phyloP scores from a whole-genome alignment of 495 filamentous ascomycete genomes.

The Aspergillus egyptiacus region DNA sequence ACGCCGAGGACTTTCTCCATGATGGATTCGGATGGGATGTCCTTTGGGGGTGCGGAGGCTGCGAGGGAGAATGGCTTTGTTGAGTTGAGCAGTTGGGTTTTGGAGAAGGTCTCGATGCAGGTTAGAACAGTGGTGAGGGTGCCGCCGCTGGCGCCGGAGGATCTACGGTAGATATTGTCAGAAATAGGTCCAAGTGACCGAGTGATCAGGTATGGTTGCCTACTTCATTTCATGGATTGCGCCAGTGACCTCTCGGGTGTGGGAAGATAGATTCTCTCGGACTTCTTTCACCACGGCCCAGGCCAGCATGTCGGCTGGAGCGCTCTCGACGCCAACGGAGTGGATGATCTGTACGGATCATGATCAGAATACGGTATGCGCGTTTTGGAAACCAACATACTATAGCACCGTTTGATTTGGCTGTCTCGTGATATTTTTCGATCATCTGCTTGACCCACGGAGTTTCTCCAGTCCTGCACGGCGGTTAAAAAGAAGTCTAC shows the following conservation, averaged over 20 bases:
- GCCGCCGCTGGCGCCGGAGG: slow-evolving; percentile 63
- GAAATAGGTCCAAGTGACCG: neutral
- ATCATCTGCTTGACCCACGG: slow-evolving; percentile 78
- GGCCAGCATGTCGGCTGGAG: slow-evolving; percentile 72
- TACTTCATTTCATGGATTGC: slow-evolving; percentile 59
- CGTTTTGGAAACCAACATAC: slow-evolving; percentile 28
- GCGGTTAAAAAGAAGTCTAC: slow-evolving; percentile 7
- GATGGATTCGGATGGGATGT: slow-evolving; percentile 28
- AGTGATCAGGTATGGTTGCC: neutral
- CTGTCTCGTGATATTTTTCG: slow-evolving; percentile 68
- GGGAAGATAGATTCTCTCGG: slow-evolving; percentile 49
- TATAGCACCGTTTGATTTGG: slow-evolving; percentile 69
- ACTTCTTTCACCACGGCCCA: slow-evolving; percentile 63
- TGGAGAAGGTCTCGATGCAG: slow-evolving; percentile 56
- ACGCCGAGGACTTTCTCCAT: slow-evolving; percentile 53
- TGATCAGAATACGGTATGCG: slow-evolving; percentile 18
- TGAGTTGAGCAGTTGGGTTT: slow-evolving; percentile 50
- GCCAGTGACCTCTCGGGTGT: slow-evolving; percentile 53
- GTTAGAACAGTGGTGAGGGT: slow-evolving; percentile 60
- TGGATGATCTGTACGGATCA: slow-evolving; percentile 70
- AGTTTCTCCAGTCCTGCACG: slow-evolving; percentile 68
- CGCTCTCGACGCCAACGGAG: slow-evolving; percentile 79
- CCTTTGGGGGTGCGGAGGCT: slow-evolving; percentile 47
- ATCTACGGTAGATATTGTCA: slow-evolving; percentile 23
- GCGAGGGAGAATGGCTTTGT: slow-evolving; percentile 60